phyloP scores from a whole-genome alignment of 2,329 filamentous ascomycete genomes.

The Pestalotiopsis sp. region DNA sequence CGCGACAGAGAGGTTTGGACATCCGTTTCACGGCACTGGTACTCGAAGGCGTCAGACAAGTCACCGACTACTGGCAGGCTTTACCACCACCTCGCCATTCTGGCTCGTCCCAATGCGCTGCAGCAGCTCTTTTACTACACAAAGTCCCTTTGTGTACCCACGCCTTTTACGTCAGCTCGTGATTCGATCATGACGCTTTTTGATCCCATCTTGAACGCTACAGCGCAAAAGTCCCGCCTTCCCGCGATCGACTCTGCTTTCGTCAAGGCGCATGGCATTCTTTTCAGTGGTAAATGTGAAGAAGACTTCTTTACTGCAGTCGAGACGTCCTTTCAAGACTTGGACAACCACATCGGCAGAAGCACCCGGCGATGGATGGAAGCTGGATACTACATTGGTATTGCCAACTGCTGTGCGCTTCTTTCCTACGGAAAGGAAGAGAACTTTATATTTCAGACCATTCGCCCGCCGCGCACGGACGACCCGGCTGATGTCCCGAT shows the following conservation, averaged over 20 bases:
- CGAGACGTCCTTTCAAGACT: conserved; percentile 50
- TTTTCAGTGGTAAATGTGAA: conserved; percentile 57
- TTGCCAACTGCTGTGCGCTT: conserved; percentile 56
- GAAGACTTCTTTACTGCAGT: conserved; percentile 49
- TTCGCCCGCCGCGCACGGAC: conserved; percentile 31
- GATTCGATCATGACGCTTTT: conserved; percentile 74
- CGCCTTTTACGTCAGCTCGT: conserved; percentile 68
- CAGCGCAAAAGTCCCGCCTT: conserved; percentile 35
- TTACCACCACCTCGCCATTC: conserved; percentile 85
- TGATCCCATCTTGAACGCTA: conserved; percentile 52
- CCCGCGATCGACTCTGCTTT: conserved; percentile 59
- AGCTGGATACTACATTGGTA: conserved; percentile 53
- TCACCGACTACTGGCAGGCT: conserved; percentile 76
- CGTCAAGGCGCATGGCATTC: conserved; percentile 64
- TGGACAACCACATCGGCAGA: conserved; percentile 61
- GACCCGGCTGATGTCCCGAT: conserved; percentile 24
- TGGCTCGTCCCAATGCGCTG: conserved; percentile 69
- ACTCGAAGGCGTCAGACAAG: conserved; percentile 77
- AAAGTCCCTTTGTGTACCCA: conserved; percentile 69
- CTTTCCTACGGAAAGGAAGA: conserved; percentile 55
- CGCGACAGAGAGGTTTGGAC: conserved; percentile 81
- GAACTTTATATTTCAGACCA: conserved; percentile 48
- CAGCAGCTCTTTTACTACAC: conserved; percentile 75
- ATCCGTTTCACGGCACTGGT: conserved; percentile 80
- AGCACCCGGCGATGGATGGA: conserved; percentile 55